Percentiles rank a stretch among this genome's conserved stretches.
Evolutionary conservation across 305 asterid genomes (phyloP).

Genomic region (Fraxinus sp.): DNA sequence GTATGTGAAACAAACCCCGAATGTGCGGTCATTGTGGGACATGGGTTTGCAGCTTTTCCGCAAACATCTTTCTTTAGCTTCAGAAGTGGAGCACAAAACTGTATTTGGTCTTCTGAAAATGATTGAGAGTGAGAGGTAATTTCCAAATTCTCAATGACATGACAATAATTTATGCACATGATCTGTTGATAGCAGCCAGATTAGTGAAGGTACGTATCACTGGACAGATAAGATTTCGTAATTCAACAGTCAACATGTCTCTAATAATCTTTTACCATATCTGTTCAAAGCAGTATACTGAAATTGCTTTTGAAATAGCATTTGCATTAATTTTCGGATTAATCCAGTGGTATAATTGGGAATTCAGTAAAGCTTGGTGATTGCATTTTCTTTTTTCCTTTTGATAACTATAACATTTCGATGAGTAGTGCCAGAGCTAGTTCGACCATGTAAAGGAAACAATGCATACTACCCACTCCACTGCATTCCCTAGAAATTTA

Average conservation of each 20-base stretch:
- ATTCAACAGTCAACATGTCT: constrained; percentile 11
- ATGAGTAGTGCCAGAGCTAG: not conserved
- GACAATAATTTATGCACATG: not conserved
- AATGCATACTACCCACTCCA: not conserved
- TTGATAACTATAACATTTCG: not conserved
- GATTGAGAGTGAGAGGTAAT: constrained; percentile 92
- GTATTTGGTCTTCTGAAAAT: constrained; percentile 87
- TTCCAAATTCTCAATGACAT: constrained; percentile 5
- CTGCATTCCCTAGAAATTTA: not conserved
- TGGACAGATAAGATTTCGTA: not conserved
- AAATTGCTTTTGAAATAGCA: not conserved
- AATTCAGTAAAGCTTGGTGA: constrained; percentile 1
- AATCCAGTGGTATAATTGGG: not conserved
- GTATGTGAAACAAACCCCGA: constrained; percentile 87
- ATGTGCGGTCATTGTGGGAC: constrained; percentile 92
- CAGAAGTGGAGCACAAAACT: constrained; percentile 90
- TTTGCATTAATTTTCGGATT: constrained; percentile 2
- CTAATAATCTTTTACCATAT: not conserved
- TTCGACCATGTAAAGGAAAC: not conserved
- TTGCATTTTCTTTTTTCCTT: not conserved
- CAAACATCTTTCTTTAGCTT: constrained; percentile 84
- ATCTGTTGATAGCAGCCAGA: not conserved
- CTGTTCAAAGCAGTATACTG: not conserved
- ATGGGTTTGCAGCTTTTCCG: constrained; percentile 98
- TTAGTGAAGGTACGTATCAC: constrained; percentile 14